Evolutionary conservation across 305 asterid species (phyloP), one percentile per base, ranked within the genome.

Genomic region (Ilex paraguariensis): DNA sequence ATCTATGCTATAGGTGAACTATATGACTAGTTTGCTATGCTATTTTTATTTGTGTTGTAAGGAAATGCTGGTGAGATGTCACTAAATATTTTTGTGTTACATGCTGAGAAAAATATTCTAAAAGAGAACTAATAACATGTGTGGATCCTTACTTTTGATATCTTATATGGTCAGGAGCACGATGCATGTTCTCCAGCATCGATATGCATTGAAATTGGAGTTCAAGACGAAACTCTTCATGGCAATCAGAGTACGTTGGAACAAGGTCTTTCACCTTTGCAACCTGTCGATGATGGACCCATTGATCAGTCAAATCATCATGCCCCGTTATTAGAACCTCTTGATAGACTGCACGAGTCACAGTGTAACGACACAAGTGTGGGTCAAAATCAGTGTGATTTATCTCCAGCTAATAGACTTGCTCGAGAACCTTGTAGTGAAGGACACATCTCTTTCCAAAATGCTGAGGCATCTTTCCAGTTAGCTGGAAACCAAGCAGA

Each of bases 271-370:
- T 66, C 71, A 52, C 31, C 48, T n/a, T 49, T 55, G 33, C 73
- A 62, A 68, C 56, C 71, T 49, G 36, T 62, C 53, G 74, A 50
- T 72, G 63, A 69, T 65, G 74, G 63, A 15, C 39, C 56, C 45
- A 40, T 72, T 8, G 49, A 30, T 16, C 74, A 42, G 52, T 61
- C 77, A 46, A 48, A 74, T 70, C 33, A 31, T 55, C 77, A 69
- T 66, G 77, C 5, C 7, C 11, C 13, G 16, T 49, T 62, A 53
- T 45, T 59, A 59, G 75, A 59, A 60, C 71, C 56, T 66, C 33
- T 50, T 60, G 79, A 54, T 61, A 62, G 46, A 46, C 74, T 61
- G 66, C 77, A 61, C 58, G 65, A 64, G 52, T 60, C 49, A 57
- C 69, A 64, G 73, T 56, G 59, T 67, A 66, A 44, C 58, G 13